Base-by-base conservation (phyloP, 495 filamentous ascomycete species). In the Thermothielavioides terrestris region DNA sequence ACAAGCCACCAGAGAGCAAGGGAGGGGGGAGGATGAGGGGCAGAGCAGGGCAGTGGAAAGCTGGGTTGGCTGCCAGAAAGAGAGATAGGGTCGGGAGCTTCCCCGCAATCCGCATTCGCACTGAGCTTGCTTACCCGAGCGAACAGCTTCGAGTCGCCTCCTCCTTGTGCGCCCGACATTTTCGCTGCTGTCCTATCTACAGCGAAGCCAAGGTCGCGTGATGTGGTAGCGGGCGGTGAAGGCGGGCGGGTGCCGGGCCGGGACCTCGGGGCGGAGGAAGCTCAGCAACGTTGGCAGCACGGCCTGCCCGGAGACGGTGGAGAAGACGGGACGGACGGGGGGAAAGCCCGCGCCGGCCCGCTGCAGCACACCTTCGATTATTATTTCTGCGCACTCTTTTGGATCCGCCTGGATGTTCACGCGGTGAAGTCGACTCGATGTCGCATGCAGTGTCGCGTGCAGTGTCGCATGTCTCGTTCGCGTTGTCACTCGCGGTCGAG, bases 141-240 rank as follows among this genome's bases (percentile, higher is more conserved):
- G 77, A 99, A 99, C 73, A 98, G 83, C 79, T 95, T 96, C 73
- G 92, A 94, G 81, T 98, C 92, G 70, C 89, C 87, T 70, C 85
- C 88, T 68, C 79, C 76, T 47, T 70, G 72, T 38, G 84, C 78
- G 73, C 81, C 84, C 82, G 73, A 65, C 73, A 89, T 91, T 54
- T 57, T 80, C 25, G 10, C 40, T 18, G 17, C 10, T 31, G n/a
- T n/a, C 15, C 11, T 46, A 20, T 21, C 14, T 22, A n/a, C 17
- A 20, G 5, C 30, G 5, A 27, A 5, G 15, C 17, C n/a, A 8
- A 4, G 14, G 20, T 20, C 8, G 27, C 39, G 45, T 21, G 25
- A 30, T 39, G 45, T 10, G 34, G 22, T 39, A 22, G 3, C 46
- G 26, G 34, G 25, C 10, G 25, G 15, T 32, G 20, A 28, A 9